Evolutionary conservation across 768 basidiomycete genomes (phyloP).

Genomic region (Mycena indigotica): DNA sequence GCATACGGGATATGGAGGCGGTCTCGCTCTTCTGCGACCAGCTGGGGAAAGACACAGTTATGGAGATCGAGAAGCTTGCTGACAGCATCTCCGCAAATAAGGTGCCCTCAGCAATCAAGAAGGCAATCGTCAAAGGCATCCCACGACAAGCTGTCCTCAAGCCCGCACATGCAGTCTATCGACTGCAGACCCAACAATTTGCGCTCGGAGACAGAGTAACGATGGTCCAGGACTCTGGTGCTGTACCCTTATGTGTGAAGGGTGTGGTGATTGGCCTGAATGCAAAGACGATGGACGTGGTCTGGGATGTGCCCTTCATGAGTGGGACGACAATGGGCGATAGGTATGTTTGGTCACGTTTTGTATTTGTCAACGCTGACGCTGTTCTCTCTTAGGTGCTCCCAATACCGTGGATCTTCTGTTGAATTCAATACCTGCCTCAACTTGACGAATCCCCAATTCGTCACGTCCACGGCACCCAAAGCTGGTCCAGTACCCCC

Average conservation of each 20-base stretch:
- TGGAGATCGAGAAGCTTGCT: slow-evolving; percentile 75
- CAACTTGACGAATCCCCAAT: slow-evolving; percentile 87
- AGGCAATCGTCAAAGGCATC: slow-evolving; percentile 90
- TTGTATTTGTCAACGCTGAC: not conserved
- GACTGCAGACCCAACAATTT: slow-evolving; percentile 88
- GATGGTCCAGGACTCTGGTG: slow-evolving; percentile 94
- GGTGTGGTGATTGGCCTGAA: slow-evolving; percentile 93
- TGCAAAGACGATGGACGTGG: slow-evolving; percentile 86
- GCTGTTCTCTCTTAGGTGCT: slow-evolving; percentile 58
- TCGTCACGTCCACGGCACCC: slow-evolving; percentile 72
- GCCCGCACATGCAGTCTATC: slow-evolving; percentile 85
- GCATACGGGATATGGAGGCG: slow-evolving; percentile 88
- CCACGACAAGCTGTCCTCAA: slow-evolving; percentile 93
- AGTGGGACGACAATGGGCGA: slow-evolving; percentile 85
- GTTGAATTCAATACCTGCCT: slow-evolving; percentile 87
- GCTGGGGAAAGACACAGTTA: slow-evolving; percentile 82
- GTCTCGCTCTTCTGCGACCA: slow-evolving; percentile 93
- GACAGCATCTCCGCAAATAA: slow-evolving; percentile 67
- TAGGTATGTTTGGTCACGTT: slow-evolving; percentile 63
- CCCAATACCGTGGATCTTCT: slow-evolving; percentile 87
- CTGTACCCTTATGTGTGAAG: slow-evolving; percentile 87
- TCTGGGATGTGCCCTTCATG: slow-evolving; percentile 97
- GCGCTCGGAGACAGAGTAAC: slow-evolving; percentile 89
- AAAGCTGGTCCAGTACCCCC: slow-evolving; percentile 58
- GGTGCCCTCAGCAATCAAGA: slow-evolving; percentile 71